Base-by-base conservation (phyloP, 2,329 filamentous ascomycete species). In the Amauroascus niger region DNA sequence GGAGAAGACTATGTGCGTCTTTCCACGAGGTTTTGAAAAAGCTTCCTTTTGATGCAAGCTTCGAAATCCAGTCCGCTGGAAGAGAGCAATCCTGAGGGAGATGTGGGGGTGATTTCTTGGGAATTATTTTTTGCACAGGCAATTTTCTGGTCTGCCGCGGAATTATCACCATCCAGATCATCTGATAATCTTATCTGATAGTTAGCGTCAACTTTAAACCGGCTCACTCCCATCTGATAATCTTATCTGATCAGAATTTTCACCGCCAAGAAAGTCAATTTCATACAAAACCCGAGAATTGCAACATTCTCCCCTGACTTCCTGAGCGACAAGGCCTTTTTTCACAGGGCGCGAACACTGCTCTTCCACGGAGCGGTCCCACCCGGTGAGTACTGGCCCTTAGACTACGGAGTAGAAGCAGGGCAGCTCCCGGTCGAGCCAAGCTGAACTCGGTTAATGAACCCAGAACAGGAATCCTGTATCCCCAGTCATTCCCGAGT, bases 231-330 rank as follows among this genome's bases (percentile, higher is more conserved):
- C n/a, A 51, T 51, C 49, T 37, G 49, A 51, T 51, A 51, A 51
- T 51, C 49, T 52, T 52, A 52, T 52, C 49, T 44, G 49, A 52
- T 52, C 30, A 52, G 49, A 52, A 16, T 52, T 52, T 52, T 52
- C 39, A 33, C 30, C 18, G 28, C 49, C 49, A 44, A 37, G 49
- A 43, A 50, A 41, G 39, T 41, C 47, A 28, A 22, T 50, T 37
- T 18, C n/a, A 11, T 4, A 18, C n/a, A 11, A 9, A n/a, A n/a
- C 33, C 4, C 18, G 16, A 11, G 6, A 24, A 22, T 24, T 41
- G 39, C 20, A 22, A 13, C 39, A 41, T 4, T n/a, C n/a, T n/a
- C n/a, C 39, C 2, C 8, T 1, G 8, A n/a, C n/a, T n/a, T n/a
- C n/a, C n/a, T n/a, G 6, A 41, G 8, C 18, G 24, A 24, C 3